Evolutionary conservation across 352 stramenopile species (phyloP).

Genomic region (Pythium volutum): DNA sequence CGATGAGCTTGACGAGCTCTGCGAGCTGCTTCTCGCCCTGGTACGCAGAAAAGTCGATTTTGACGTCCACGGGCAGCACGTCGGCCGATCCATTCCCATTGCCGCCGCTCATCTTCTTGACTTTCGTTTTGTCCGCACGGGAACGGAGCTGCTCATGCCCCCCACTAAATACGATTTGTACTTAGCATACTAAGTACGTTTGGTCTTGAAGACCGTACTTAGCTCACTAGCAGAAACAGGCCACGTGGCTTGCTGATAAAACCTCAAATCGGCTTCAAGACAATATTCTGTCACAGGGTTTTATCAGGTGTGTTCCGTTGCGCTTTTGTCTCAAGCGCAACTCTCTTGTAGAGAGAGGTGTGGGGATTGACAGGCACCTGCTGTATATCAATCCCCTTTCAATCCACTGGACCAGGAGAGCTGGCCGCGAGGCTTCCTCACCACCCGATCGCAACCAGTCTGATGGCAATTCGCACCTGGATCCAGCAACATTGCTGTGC

Average conservation of each 20-base stretch:
- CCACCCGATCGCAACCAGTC: conserved; percentile 18
- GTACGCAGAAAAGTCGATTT: conserved; percentile 68
- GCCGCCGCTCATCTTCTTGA: conserved; percentile 10
- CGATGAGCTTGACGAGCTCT: conserved; percentile 92
- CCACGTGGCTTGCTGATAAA: conserved; percentile 23
- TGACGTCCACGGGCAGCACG: conserved; percentile 21
- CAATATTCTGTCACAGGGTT: conserved; percentile 9
- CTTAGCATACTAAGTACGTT: conserved; percentile 1
- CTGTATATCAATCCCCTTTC: background rate
- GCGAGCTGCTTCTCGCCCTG: conserved; percentile 87
- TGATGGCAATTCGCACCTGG: conserved; percentile 1
- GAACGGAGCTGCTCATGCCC: background rate
- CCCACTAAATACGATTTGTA: conserved; percentile 15
- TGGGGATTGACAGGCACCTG: background rate
- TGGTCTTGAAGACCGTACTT: background rate
- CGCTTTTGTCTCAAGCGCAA: background rate
- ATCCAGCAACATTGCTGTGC: conserved; percentile 13
- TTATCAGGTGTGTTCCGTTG: conserved; percentile 9
- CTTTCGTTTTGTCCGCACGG: no score
- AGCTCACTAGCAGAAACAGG: background rate
- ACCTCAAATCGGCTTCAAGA: background rate
- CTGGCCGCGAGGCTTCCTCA: conserved; percentile 18
- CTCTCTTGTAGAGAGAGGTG: conserved; percentile 23
- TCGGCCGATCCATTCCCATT: conserved; percentile 2
- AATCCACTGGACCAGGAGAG: conserved; percentile 19